Evolutionary conservation across 1,284 basidiomycete species (phyloP).

Genomic region (Sphagnurus paluster): DNA sequence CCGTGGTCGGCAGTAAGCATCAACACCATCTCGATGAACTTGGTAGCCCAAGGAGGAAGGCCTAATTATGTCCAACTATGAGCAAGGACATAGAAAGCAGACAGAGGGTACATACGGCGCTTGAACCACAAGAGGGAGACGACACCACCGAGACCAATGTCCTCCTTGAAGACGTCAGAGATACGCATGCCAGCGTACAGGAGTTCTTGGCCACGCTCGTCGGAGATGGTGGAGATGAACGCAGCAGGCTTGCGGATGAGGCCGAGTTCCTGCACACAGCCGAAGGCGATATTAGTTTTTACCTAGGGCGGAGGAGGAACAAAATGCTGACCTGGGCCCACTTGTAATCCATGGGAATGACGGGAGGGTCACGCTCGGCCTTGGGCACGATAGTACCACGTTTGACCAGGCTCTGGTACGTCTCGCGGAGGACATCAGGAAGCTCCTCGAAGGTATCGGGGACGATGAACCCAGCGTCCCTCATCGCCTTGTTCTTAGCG

Average conservation of each 20-base stretch:
- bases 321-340: conserved; percentile 73
- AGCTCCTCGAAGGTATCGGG: conserved; percentile 98
- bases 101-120: conserved; percentile 53
- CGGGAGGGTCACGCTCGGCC: conserved; percentile 86
- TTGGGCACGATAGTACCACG: conserved; percentile 72
- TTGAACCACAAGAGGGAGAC: conserved; percentile 98
- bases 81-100: background rate
- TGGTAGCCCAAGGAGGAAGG: conserved; percentile 82
- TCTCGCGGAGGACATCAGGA: conserved; percentile 80
- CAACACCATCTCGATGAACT: conserved; percentile 99
- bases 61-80: conserved; percentile 26
- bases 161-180: conserved; percentile 97
- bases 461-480: conserved; percentile 92
- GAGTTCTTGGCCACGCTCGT: conserved; percentile 98
- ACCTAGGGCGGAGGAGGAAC: background rate
- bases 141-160: conserved; percentile 97
- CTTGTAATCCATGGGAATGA: conserved; percentile 99
- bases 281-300: background rate
- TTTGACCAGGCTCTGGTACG: conserved; percentile 84
- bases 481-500: conserved; percentile 97
- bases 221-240: conserved; percentile 99
- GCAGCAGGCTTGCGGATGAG: conserved; percentile 98
- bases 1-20: conserved; percentile 99
- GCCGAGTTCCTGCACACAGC: conserved; percentile 73
- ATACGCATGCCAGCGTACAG: conserved; percentile 99